Evolutionary conservation across 306 rosid genomes (phyloP), one percentile per base, ranked within the genome.

Genomic region (Glycyrrhiza uralensis): DNA sequence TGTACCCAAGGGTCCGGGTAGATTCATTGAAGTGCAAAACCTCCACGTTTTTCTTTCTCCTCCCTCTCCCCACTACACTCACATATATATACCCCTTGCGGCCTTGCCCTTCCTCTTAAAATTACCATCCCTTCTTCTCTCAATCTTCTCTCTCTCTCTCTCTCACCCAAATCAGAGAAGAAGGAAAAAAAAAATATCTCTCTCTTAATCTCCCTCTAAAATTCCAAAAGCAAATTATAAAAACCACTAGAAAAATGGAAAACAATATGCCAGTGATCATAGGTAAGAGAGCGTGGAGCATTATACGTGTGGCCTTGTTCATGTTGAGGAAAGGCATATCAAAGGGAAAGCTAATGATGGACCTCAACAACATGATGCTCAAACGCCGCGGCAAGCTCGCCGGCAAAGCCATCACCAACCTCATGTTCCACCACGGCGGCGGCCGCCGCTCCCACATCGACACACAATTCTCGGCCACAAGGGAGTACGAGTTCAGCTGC

Each of bases 401-500:
- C 76, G 79, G 93, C 0, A 94, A 94, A 79, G 97, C 97, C 76
- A 49, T 91, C 22, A 33, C 79, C 81, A 83, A 93, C 63, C 87
- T 91, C 79, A 80, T 93, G 83, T 78, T 80, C 71, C 87, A 84
- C 79, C 63, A 69, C 71, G 11, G 59, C 20, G 32, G 13, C 70
- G 50, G 60, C 74, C 75, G 51, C 78, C 47, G 33, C 13, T 13
- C 46, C 68, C 28, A 11, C 18, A 14, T 63, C n/a, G 30, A 57
- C 52, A 1, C 38, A 1, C 45, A 64, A 20, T 64, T 74, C 83
- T 72, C 78, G 13, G 64, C 87, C 7, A 64, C 74, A 1, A 82
- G 88, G 10, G 96, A 94, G 36, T 94, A 94, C 66, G 98, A 95
- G 77, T 95, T 95, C 88, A 95, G 97, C 82, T 89, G 97, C 76